phyloP scores from a whole-genome alignment of 805 yeast genomes.

The Candida railenensis region DNA sequence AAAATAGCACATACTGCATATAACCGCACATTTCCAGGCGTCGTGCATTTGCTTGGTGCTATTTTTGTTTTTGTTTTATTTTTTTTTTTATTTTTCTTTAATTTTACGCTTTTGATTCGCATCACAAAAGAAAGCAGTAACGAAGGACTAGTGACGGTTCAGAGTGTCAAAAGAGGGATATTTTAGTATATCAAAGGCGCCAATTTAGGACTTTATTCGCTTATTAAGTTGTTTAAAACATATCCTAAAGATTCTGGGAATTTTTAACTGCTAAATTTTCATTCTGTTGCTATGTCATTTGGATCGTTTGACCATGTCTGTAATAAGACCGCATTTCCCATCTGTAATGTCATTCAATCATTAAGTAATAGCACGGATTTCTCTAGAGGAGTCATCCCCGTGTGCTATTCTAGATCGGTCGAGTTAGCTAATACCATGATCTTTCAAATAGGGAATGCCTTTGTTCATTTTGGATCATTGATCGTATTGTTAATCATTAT shows the following conservation, averaged over 20 bases:
- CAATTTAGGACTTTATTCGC: too few relatives aligned
- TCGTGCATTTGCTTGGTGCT: neutral
- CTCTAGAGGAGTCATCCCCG: constrained; percentile 64
- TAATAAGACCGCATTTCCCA: constrained; percentile 66
- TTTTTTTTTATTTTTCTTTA: neutral
- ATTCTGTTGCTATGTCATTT: constrained; percentile 47
- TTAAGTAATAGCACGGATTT: constrained; percentile 29
- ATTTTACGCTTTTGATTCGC: neutral
- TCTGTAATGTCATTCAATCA: constrained; percentile 74
- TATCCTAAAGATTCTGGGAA: too few relatives aligned
- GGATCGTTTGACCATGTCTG: constrained; percentile 69
- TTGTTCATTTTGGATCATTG: constrained; percentile 76
- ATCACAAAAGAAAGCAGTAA: neutral
- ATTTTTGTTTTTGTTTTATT: neutral
- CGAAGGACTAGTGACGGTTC: neutral
- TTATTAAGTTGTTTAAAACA: too few relatives aligned
- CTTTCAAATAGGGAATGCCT: constrained; percentile 84
- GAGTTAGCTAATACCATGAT: constrained; percentile 89
- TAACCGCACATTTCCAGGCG: too few relatives aligned
- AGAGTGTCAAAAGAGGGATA: neutral
- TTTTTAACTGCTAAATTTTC: too few relatives aligned
- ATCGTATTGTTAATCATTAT: constrained; percentile 65
- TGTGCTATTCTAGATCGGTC: constrained; percentile 83
- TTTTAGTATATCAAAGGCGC: too few relatives aligned
- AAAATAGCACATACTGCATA: too few relatives aligned